Evolutionary conservation across 2,329 filamentous ascomycete genomes (phyloP), one percentile per base, ranked within the genome.

Genomic region (Ophiostoma montium): DNA sequence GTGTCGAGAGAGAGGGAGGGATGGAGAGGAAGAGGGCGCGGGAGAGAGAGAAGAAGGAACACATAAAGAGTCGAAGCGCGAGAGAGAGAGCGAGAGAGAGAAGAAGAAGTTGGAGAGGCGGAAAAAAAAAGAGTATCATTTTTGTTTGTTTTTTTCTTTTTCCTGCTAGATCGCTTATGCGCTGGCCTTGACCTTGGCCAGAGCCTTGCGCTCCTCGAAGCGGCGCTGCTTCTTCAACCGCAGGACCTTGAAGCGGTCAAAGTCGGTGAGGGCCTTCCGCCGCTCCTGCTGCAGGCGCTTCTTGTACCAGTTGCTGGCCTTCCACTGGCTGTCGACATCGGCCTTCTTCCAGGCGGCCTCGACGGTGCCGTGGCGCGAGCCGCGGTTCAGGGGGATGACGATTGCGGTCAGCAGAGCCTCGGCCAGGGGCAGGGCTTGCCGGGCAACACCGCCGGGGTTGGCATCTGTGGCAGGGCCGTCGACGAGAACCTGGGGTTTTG

Each of bases 181-280:
- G 63, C 82, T 74, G 63, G 84, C 82, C 76, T 84, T 85, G 73
- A 94, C 75, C 81, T 95, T 94, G 68, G 88, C 86, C 67, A 94
- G 78, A 65, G 86, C 83, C 84, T 95, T 96, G 75, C 84, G 84
- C 73, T 95, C 84, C 79, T 95, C 89, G 75, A 94, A 96, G 69
- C 89, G 86, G 70, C 89, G 86, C 84, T 95, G 89, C 83, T 98
- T 98, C 84, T 90, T 94, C 74, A 96, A 78, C 72, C 90, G 84
- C 81, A 96, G 78, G 64, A 96, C 92, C 86, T 98, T 95, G 87
- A 96, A 98, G 71, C 92, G 84, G 78, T 98, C 92, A 68, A 98
- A 98, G 80, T 98, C 92, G 72, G 83, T 94, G 60, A 98, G 78
- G 65, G 80, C 80, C 75, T 84, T 84, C 78, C 92, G 85, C 75